Evolutionary conservation across 2,329 filamentous ascomycete genomes (phyloP), one percentile per base, ranked within the genome.

Genomic region (Paramyrothecium roridum): DNA sequence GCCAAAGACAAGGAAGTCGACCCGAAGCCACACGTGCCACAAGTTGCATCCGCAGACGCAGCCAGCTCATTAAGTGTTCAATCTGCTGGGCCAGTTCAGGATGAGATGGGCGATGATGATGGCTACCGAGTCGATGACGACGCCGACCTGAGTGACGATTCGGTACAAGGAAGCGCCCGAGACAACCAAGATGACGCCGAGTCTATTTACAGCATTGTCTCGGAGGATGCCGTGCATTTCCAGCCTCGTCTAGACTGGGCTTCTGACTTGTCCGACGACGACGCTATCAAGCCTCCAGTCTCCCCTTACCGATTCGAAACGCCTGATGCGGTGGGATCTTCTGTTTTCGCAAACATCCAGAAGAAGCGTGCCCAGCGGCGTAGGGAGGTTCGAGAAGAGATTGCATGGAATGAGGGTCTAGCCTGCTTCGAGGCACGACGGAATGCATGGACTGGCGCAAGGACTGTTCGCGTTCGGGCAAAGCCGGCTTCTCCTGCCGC

Each of bases 361-460:
- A 78, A 80, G 48, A 80, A 80, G 55, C 81, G 79, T 57, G 77
- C 83, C 37, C 81, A 79, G 58, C 78, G 83, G 46, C 78, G 85
- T 54, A 81, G 78, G 62, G 81, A 78, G 50, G 67, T 84, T 51
- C 80, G 83, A 58, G 83, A 85, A 54, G 88, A 90, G 74, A 82
- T 86, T 74, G 70, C 76, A 30, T 96, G 89, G 87, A 98, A 97
- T 65, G 79, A 87, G 40, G 93, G 93, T 0, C 70, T 97, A 55
- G 82, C 86, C n/a, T 89, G 88, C 68, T 98, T 91, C 73, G 83
- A 87, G 56, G 83, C 87, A 30, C 80, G 90, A 56, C 82, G 93
- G 50, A 86, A 96, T 73, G 86, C 85, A 8, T 98, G 93, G 93
- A 93, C 92, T 1, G 88, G 89, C 33, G 93, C 91, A 33, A 82